These are phyloP conservation scores for Phytophthora multivora DNA, from an alignment of 352 stramenopile genomes.

Conservation along the genomic window DNA sequence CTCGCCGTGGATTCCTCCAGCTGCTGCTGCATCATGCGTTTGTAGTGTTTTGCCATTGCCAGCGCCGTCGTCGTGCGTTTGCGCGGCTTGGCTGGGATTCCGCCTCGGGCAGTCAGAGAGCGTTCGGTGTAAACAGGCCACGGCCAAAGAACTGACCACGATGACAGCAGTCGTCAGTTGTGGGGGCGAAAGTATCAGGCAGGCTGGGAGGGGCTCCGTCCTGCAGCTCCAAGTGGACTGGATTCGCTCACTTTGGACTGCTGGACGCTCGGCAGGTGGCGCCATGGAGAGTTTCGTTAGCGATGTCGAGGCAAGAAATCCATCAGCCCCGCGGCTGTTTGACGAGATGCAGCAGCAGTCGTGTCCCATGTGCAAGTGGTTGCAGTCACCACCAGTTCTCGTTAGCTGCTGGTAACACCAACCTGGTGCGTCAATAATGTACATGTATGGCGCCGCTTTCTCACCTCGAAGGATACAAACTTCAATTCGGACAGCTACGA, in stretches of 20 bases:
- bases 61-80: constrained; percentile 2
- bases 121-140: constrained; percentile 1
- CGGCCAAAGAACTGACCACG: constrained; percentile 11
- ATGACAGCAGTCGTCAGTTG: constrained; percentile 11
- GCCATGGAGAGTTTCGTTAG: not conserved
- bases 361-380: not conserved
- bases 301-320: constrained; percentile 1
- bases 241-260: no score
- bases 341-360: not conserved
- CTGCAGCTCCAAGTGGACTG: no score
- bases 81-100: not conserved
- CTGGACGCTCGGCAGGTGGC: constrained; percentile 2
- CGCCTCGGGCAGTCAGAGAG: not conserved
- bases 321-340: not conserved
- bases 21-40: constrained; percentile 4
- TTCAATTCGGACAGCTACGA: no score
- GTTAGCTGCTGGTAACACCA: no score
- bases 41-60: not conserved
- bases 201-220: no score
- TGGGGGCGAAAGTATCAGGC: not conserved
- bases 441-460: no score
- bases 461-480: no score
- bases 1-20: constrained; percentile 3
- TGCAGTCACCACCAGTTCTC: not conserved
- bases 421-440: not conserved